Evolutionary conservation across 148 eudicot species (phyloP).

Genomic region (Drosera capensis): DNA sequence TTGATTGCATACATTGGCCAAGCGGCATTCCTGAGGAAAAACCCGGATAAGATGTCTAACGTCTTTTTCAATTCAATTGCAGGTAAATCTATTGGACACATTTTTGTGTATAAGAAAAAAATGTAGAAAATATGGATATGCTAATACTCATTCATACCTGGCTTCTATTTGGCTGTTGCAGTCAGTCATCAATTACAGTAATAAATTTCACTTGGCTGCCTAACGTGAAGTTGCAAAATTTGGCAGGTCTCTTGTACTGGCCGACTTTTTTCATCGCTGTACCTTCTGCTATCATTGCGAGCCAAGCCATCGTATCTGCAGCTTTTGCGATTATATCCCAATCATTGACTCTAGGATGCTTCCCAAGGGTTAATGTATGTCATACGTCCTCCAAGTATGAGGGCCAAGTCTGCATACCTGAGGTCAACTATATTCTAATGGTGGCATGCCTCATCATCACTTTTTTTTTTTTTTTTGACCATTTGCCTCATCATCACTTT

Average conservation of each 20-base stretch:
- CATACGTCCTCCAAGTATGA: constrained; percentile 58
- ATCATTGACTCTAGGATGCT: constrained; percentile 45
- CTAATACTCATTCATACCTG: constrained; percentile 24
- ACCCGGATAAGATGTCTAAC: constrained; percentile 24
- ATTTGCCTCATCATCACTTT: no score
- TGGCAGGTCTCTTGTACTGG: constrained; percentile 53
- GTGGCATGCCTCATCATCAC: constrained; percentile 45
- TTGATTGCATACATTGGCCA: constrained; percentile 72
- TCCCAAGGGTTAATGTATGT: constrained; percentile 57
- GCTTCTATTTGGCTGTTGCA: constrained; percentile 2
- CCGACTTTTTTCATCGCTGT: constrained; percentile 55
- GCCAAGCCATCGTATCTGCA: constrained; percentile 74
- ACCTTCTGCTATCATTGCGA: constrained; percentile 62
- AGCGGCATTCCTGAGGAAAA: constrained; percentile 53
- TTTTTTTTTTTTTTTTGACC: no score
- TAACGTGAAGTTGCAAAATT: background rate
- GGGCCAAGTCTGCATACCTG: constrained; percentile 83
- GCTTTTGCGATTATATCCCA: constrained; percentile 57
- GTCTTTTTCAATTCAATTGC: constrained; percentile 35
- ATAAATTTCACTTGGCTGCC: background rate
- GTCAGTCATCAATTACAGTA: background rate
- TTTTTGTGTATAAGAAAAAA: no score
- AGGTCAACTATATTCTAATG: constrained; percentile 58
- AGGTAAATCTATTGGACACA: constrained; percentile 16
- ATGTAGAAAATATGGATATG: constrained; percentile 4